Evolutionary conservation across 768 basidiomycete species (phyloP).

Genomic region (Lyophyllum atratum): DNA sequence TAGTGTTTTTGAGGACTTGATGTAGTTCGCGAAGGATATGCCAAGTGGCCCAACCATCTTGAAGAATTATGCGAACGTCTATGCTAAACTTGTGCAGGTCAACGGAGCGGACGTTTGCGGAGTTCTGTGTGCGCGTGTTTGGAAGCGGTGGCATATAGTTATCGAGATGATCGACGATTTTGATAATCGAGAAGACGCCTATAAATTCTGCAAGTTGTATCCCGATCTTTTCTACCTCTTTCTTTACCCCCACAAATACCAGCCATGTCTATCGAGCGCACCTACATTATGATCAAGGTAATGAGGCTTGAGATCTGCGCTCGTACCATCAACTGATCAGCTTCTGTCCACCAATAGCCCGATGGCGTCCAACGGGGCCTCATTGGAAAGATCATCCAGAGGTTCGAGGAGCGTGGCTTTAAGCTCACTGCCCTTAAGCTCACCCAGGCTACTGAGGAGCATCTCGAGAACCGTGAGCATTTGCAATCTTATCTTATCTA

Average conservation of each 20-base stretch:
- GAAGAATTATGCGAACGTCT: conserved; percentile 13
- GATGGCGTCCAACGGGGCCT: conserved; percentile 98
- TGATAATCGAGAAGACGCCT: conserved; percentile 17
- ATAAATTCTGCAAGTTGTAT: conserved; percentile 15
- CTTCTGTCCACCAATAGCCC: conserved; percentile 53
- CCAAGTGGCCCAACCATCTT: conserved; percentile 67
- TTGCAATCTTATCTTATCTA: conserved; percentile 13
- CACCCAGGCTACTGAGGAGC: conserved; percentile 72
- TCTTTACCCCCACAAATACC: conserved; percentile 27
- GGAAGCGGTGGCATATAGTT: conserved; percentile 28
- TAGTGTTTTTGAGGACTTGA: conserved; percentile 70
- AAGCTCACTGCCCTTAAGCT: conserved; percentile 96
- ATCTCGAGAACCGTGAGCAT: conserved; percentile 85
- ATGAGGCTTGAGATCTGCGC: background rate
- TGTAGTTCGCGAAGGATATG: conserved; percentile 72
- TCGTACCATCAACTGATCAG: conserved; percentile 11
- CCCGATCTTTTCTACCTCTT: conserved; percentile 21
- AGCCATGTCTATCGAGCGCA: conserved; percentile 82
- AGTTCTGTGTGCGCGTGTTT: conserved; percentile 47
- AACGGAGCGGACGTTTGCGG: conserved; percentile 40
- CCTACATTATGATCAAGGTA: conserved; percentile 99
- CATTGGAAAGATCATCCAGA: conserved; percentile 91
- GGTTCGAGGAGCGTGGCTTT: conserved; percentile 98
- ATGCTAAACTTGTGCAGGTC: conserved; percentile 9
- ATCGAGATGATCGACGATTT: conserved; percentile 39